Base-by-base conservation (phyloP, 495 filamentous ascomycete genomes). In the Tuber indicum region DNA sequence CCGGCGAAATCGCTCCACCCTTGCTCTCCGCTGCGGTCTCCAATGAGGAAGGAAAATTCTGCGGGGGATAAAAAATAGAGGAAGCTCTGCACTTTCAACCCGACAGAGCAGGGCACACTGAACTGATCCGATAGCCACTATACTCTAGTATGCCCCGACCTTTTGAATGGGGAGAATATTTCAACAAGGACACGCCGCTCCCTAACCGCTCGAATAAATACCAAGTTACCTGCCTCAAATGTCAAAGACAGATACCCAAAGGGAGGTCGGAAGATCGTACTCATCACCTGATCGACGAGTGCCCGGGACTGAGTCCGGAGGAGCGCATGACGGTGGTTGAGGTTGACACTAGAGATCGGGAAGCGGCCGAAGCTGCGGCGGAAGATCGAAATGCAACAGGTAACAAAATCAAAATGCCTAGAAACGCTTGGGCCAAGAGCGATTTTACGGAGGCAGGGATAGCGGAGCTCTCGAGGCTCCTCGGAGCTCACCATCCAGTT, bases 171-270 rank as follows among this genome's bases (percentile, higher is more conserved):
- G 78, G 77, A 44, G 74, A 80, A 80, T 80, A 74, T 70, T 80
- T 80, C 77, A 76, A 80, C 47, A 80, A 80, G 76, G 78, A 80
- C 71, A 72, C 78, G 39, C 77, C 78, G 39, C 78, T 80, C 26
- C 77, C 74, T 42, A 80, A 80, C 41, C 77, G 78, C n/a, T 80
- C 78, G 45, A 80, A 80, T 71, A 80, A 80, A 76, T 80, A 80
- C 62, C 78, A 80, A 74, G 78, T 80, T 21, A 79, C 78, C 43
- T 80, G 77, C 46, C 8, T 80, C 47, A 74, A 78, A 17, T 80
- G 78, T 47, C 71, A 80, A 42, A 80, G 79, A 69, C 76, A 80
- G 70, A 80, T 80, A 39, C 77, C 78, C 10, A 80, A 80, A 44
- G 78, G 78, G 21, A 75, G 78, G 12, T 80, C 77, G n/a, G 78